Conservation (phyloP, 306 rosid genomes). For the Cyamopsis tetragonoloba region DNA sequence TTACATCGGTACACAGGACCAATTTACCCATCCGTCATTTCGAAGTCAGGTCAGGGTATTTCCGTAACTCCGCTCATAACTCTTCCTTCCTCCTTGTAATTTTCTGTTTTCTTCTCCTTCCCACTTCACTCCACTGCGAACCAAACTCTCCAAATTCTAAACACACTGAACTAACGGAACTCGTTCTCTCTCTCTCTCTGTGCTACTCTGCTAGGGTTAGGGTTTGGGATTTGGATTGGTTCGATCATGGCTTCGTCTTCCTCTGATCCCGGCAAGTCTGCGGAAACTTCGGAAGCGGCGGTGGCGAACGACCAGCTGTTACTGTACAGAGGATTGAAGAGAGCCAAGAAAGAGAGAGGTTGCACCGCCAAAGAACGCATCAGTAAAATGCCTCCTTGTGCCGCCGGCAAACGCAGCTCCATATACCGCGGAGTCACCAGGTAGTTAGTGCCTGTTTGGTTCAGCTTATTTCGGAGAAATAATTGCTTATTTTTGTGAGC, state of each 20-base stretch:
- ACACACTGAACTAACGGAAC: conserved; percentile 1
- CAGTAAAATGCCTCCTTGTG: conserved; percentile 98
- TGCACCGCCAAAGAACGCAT: conserved; percentile 97
- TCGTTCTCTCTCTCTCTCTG: conserved; percentile 10
- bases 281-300: conserved; percentile 32
- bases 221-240: conserved; percentile 43
- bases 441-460: too few species aligned
- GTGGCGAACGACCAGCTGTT: conserved; percentile 61
- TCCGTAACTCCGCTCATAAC: conserved; percentile 23
- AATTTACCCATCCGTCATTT: conserved; percentile 20
- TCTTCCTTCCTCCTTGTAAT: conserved; percentile 17
- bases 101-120: conserved; percentile 37
- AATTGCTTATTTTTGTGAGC: too few species aligned
- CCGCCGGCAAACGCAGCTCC: conserved; percentile 97
- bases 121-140: conserved; percentile 27
- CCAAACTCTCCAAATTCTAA: not conserved
- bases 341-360: conserved; percentile 88
- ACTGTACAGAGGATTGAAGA: conserved; percentile 82
- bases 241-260: conserved; percentile 85
- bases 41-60: conserved; percentile 33
- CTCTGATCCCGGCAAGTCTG: conserved; percentile 68
- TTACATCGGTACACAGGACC: conserved; percentile 30
- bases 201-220: conserved; percentile 3
- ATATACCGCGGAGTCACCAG: conserved; percentile 98
- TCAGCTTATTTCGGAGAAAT: too few species aligned